These are phyloP conservation scores for Colletotrichum musae DNA, from an alignment of 2,329 filamentous ascomycete species.

Conservation along the genomic window DNA sequence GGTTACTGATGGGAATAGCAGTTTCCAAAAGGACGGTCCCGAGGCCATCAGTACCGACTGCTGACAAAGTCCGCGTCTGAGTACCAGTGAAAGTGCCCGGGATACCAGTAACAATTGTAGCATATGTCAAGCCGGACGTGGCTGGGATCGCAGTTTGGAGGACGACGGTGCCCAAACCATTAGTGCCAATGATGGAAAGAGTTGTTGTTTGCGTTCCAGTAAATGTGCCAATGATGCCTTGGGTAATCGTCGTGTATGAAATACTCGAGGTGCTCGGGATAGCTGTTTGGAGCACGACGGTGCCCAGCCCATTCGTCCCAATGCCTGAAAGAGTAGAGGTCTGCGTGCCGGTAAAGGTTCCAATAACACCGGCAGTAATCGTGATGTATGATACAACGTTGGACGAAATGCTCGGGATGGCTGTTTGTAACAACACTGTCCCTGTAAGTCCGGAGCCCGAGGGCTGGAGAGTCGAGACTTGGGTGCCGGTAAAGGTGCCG, in stretches of 20 bases:
- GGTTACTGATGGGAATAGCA: background rate
- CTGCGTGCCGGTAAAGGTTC: conserved; percentile 4
- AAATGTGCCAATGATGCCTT: background rate
- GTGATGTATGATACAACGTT: conserved; percentile 1
- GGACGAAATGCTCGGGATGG: conserved; percentile 5
- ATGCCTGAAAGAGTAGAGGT: background rate
- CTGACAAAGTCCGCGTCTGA: background rate
- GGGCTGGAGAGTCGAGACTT: conserved; percentile 6
- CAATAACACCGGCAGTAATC: background rate
- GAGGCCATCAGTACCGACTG: background rate
- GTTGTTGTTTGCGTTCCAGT: conserved; percentile 1
- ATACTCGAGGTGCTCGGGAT: background rate
- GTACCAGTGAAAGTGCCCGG: conserved; percentile 17
- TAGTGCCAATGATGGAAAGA: background rate
- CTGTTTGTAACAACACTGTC: conserved; percentile 10
- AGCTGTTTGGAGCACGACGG: conserved; percentile 19
- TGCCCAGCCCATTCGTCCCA: background rate
- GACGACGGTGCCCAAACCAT: background rate
- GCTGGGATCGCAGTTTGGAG: conserved; percentile 10
- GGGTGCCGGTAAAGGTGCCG: conserved; percentile 13
- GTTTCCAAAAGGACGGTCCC: conserved; percentile 19
- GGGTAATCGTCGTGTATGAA: background rate
- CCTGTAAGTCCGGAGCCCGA: background rate
- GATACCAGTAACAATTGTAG: conserved; percentile 10
- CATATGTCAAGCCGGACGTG: background rate